Evolutionary conservation across 1,284 basidiomycete genomes (phyloP), one percentile per base, ranked within the genome.

Genomic region (Pseudozyma flocculosa): DNA sequence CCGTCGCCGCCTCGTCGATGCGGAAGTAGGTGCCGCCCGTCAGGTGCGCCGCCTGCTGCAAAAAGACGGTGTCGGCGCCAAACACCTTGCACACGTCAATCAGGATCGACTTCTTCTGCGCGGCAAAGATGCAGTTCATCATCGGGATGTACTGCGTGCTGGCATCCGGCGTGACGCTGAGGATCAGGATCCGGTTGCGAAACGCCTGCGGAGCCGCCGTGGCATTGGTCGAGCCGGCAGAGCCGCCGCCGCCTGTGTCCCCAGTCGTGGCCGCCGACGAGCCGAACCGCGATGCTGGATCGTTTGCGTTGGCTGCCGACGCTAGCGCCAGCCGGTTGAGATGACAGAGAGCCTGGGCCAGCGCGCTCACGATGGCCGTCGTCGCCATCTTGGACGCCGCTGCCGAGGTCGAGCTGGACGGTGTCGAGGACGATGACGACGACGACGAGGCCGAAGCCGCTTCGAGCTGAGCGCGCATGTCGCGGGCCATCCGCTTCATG

Each of bases 121-220:
- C 95, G 3, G 92, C 93, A 80, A 99, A 99, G 47, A 98, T 97
- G 52, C 92, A 89, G 78, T 98, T 98, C 95, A 99, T 99, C 78
- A 98, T 86, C 13, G 94, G 90, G 47, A 98, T 94, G 78, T 94
- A 94, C 24, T 90, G 88, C 1, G 87, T 85, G 8, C 89, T 88
- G 17, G 88, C 83, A 79, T 92, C 89, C 2, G 89, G 89, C 0
- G 93, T 95, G 39, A 92, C 91, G 50, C 92, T 93, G 47, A 99
- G 81, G 54, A 98, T 85, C 50, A 97, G 84, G 54, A 99, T 90
- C 23, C 92, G 84, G 0, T 62, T 55, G 17, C 60, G 66, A 48
- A 68, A 70, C 18, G 50, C 34, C 11, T 13, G 21, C 8, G 9
- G 41, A 22, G 44, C 54, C 47, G 44, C 59, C 54, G 19, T 55